Evolutionary conservation across 2,329 filamentous ascomycete genomes (phyloP).

Genomic region (Stagonosporopsis vannaccii): DNA sequence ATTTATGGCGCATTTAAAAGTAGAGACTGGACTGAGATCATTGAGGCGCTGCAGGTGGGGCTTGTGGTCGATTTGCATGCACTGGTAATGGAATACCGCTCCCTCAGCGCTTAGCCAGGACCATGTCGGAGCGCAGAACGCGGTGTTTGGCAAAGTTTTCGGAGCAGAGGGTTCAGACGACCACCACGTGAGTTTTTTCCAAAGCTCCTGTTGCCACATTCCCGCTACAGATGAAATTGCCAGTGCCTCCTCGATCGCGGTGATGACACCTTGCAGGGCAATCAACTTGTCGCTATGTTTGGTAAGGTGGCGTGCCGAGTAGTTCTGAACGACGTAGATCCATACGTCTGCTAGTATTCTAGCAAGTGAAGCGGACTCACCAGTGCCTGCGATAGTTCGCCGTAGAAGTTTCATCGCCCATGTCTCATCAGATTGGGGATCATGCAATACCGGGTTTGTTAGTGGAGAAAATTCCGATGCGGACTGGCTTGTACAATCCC

Average conservation of each 20-base stretch:
- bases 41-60: background rate
- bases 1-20: background rate
- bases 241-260: background rate
- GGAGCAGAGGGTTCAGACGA: background rate
- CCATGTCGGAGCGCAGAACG: background rate
- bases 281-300: slow-evolving; percentile 13
- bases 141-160: no score
- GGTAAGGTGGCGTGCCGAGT: slow-evolving; percentile 12
- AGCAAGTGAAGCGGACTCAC: background rate
- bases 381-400: background rate
- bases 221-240: background rate
- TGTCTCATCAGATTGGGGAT: slow-evolving; percentile 14
- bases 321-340: slow-evolving; percentile 15
- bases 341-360: slow-evolving; percentile 7
- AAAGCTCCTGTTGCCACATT: background rate
- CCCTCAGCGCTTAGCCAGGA: background rate
- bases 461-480: slow-evolving; percentile 22
- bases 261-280: slow-evolving; percentile 15
- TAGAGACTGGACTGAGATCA: background rate
- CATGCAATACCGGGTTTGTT: slow-evolving; percentile 10
- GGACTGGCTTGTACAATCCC: slow-evolving; percentile 20
- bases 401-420: slow-evolving; percentile 20
- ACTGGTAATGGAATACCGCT: background rate
- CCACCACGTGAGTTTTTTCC: background rate
- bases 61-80: background rate